These are phyloP conservation scores for Talaromyces pinophilus DNA, from an alignment of 2,329 filamentous ascomycete genomes.

Conservation along the genomic window DNA sequence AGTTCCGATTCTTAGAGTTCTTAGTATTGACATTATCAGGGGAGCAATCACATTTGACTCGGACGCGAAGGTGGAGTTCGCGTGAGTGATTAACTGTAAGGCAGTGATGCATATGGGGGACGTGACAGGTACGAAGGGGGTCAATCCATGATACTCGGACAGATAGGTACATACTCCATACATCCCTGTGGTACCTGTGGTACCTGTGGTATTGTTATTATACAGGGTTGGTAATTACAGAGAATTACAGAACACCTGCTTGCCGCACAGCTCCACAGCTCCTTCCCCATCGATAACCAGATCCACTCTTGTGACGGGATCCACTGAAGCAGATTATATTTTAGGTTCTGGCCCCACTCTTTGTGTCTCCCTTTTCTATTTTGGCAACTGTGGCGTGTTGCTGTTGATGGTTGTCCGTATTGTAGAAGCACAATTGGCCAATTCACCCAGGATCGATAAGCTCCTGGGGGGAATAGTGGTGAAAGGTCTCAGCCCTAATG, in stretches of 20 bases:
- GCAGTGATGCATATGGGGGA: not conserved
- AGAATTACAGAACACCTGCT: not conserved
- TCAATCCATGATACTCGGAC: not conserved
- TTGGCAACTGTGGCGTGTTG: not conserved
- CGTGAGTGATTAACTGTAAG: conserved; percentile 1
- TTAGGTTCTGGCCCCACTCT: not conserved
- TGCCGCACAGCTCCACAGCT: not conserved
- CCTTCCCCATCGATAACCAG: not conserved
- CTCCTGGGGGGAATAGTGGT: not conserved
- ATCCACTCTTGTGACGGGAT: not conserved
- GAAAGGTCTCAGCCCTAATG: conserved; percentile 7
- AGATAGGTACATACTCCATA: not conserved
- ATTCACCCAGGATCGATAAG: not conserved
- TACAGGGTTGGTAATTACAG: not conserved
- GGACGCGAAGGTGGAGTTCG: not conserved
- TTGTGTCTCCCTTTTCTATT: not conserved
- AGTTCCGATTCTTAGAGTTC: not conserved
- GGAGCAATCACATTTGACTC: conserved; percentile 15
- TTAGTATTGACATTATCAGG: not conserved
- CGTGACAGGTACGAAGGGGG: not conserved
- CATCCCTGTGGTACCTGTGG: not conserved
- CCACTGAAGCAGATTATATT: not conserved
- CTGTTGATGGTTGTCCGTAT: conserved; percentile 1
- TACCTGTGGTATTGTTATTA: not conserved
- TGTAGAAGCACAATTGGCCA: not conserved